Conservation (phyloP, 2,329 filamentous ascomycete species). For the Rutstroemia sp. region DNA sequence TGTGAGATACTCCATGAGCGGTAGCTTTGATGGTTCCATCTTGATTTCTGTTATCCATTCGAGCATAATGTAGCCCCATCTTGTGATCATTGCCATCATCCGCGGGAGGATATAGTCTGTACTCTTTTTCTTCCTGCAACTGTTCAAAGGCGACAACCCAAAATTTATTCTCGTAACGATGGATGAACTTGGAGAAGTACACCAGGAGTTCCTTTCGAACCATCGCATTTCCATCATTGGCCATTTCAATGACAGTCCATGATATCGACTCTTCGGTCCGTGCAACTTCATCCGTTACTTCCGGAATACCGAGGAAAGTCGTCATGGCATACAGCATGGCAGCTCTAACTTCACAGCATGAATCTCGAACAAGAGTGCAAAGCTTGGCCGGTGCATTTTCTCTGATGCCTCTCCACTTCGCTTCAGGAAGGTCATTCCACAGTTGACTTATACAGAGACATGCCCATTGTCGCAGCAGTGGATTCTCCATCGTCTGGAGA, state of each 20-base stretch:
- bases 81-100: constrained; percentile 52
- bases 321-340: constrained; percentile 92
- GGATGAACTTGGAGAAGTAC: constrained; percentile 87
- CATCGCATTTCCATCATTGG: constrained; percentile 87
- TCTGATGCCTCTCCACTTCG: constrained; percentile 92
- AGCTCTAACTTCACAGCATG: constrained; percentile 84
- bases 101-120: constrained; percentile 47
- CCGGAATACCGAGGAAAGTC: constrained; percentile 87
- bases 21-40: constrained; percentile 51
- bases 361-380: constrained; percentile 73
- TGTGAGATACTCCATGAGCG: constrained; percentile 62
- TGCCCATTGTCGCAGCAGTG: constrained; percentile 87
- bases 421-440: constrained; percentile 84
- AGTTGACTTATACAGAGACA: constrained; percentile 93
- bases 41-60: constrained; percentile 46
- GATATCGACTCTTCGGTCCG: constrained; percentile 88
- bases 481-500: constrained; percentile 78
- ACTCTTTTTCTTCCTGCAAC: constrained; percentile 73
- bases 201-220: constrained; percentile 90
- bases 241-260: constrained; percentile 82
- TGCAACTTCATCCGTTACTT: constrained; percentile 83
- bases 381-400: constrained; percentile 74
- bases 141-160: constrained; percentile 89
- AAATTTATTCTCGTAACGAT: constrained; percentile 87
- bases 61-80: constrained; percentile 55